phyloP scores from a whole-genome alignment of 129 eudicot species.

The Solidago caesia region DNA sequence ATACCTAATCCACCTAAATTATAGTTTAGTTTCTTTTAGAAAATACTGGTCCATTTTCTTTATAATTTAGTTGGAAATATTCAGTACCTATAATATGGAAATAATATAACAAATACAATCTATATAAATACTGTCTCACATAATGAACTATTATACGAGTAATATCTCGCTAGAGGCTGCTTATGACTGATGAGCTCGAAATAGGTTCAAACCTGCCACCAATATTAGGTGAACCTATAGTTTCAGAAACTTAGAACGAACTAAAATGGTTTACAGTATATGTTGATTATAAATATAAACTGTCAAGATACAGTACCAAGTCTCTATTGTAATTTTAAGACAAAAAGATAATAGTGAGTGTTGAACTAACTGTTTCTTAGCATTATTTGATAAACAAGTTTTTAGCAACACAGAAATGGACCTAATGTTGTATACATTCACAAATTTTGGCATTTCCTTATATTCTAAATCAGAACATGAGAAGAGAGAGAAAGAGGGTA shows the following conservation, averaged over 20 bases:
- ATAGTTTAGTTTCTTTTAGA: too few relatives aligned
- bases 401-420: too few relatives aligned
- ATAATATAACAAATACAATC: not conserved
- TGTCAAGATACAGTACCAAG: not conserved
- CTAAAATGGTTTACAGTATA: not conserved
- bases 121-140: not conserved
- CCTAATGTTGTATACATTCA: too few relatives aligned
- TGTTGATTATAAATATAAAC: not conserved
- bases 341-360: too few relatives aligned
- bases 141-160: not conserved
- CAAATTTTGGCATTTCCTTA: too few relatives aligned
- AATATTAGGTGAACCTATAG: not conserved
- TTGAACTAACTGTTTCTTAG: too few relatives aligned
- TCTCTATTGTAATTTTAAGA: too few relatives aligned
- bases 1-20: too few relatives aligned
- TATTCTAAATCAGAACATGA: not conserved
- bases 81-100: too few relatives aligned
- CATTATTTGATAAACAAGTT: too few relatives aligned
- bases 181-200: not conserved
- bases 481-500: constrained; percentile 21
- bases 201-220: not conserved
- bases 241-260: not conserved
- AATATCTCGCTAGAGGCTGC: not conserved
- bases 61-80: too few relatives aligned
- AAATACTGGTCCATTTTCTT: too few relatives aligned